Evolutionary conservation across 805 yeast species (phyloP).

Genomic region (Isabelozyma rhagii): DNA sequence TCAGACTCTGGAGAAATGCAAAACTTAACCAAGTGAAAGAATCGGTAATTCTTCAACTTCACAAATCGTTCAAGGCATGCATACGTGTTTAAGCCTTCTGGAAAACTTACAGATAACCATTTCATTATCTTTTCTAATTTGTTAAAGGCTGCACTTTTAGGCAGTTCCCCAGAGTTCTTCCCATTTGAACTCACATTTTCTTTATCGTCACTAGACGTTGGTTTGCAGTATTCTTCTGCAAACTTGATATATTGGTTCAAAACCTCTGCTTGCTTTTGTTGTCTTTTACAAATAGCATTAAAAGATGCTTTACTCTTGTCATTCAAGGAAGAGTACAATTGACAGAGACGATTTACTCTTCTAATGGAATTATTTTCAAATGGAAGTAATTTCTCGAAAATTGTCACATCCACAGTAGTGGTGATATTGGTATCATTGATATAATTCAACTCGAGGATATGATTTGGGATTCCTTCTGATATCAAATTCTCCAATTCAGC

Average conservation of each 20-base stretch:
- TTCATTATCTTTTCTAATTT: conserved; percentile 54
- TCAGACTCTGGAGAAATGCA: conserved; percentile 58
- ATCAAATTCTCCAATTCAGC: conserved; percentile 28
- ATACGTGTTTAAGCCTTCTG: conserved; percentile 49
- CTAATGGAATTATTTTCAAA: conserved; percentile 40
- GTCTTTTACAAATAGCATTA: conserved; percentile 66
- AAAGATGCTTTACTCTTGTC: conserved; percentile 62
- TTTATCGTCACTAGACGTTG: conserved; percentile 12
- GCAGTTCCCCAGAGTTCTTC: conserved; percentile 8
- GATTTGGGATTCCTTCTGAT: conserved; percentile 56
- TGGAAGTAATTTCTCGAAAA: conserved; percentile 64
- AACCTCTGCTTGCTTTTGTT: conserved; percentile 55
- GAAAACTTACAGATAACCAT: conserved; percentile 60
- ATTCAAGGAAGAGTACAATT: conserved; percentile 47
- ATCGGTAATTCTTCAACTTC: conserved; percentile 55
- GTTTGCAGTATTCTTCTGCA: conserved; percentile 38
- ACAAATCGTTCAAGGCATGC: conserved; percentile 52
- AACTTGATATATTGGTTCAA: conserved; percentile 47
- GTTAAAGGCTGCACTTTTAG: conserved; percentile 12
- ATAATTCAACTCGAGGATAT: conserved; percentile 62
- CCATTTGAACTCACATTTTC: conserved; percentile 8
- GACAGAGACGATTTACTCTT: conserved; percentile 54
- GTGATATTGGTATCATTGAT: conserved; percentile 70
- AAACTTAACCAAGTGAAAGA: conserved; percentile 51
- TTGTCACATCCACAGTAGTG: conserved; percentile 55